These are phyloP conservation scores for Arthrocladium fulminans DNA, from an alignment of 2,329 filamentous ascomycete genomes.

Conservation along the genomic window DNA sequence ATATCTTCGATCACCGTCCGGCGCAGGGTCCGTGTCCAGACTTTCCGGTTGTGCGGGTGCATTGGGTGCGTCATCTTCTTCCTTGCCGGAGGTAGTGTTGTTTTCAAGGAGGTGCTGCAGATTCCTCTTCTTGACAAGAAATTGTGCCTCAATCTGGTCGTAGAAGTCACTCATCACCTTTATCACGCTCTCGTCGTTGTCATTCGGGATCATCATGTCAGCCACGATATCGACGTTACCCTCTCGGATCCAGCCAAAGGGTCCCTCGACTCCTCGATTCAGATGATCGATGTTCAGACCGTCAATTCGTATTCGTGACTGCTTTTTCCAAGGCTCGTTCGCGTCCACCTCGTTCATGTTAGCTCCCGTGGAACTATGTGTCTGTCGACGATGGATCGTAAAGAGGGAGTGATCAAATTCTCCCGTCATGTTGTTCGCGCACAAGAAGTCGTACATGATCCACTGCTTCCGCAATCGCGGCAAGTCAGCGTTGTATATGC, in stretches of 20 bases:
- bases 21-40: conserved; percentile 6
- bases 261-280: conserved; percentile 83
- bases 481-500: conserved; percentile 91
- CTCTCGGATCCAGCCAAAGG: conserved; percentile 96
- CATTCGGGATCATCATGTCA: conserved; percentile 87
- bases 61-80: conserved; percentile 15
- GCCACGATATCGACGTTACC: conserved; percentile 94
- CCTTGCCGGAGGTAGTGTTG: conserved; percentile 4
- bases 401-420: conserved; percentile 94
- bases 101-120: conserved; percentile 11
- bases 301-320: conserved; percentile 84
- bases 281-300: conserved; percentile 91
- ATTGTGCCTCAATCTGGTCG: conserved; percentile 73
- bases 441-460: conserved; percentile 95
- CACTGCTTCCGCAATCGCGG: conserved; percentile 90
- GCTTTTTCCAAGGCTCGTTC: conserved; percentile 85
- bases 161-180: conserved; percentile 98
- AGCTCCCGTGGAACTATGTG: conserved; percentile 65
- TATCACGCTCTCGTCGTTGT: conserved; percentile 76
- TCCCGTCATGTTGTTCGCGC: conserved; percentile 90
- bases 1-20: conserved; percentile 60
- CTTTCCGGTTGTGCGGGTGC: background rate
- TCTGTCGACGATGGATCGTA: conserved; percentile 89
- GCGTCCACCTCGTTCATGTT: conserved; percentile 44
- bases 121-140: conserved; percentile 14